These are phyloP conservation scores for Orbilia oligospora DNA, from an alignment of 2,329 filamentous ascomycete species.

Conservation along the genomic window DNA sequence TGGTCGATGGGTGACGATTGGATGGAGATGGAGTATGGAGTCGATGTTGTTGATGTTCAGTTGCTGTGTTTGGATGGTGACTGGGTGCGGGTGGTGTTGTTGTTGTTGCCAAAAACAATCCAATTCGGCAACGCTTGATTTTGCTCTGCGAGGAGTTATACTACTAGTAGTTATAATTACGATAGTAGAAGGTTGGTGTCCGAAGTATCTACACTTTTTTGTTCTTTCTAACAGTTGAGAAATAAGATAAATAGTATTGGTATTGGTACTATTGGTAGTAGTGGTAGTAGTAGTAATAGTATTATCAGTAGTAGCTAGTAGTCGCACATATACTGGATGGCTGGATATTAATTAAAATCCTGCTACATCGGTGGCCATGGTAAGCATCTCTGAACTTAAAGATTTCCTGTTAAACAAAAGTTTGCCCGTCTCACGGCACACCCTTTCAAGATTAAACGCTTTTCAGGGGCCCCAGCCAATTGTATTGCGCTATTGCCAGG, in stretches of 20 bases:
- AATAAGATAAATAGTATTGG: neutral
- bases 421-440: conserved; percentile 30
- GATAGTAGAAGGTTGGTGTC: neutral
- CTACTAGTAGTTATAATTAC: neutral
- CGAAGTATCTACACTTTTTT: neutral
- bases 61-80: conserved; percentile 30
- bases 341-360: conserved; percentile 26
- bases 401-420: neutral
- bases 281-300: neutral
- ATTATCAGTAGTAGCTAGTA: neutral
- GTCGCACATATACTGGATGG: conserved; percentile 19
- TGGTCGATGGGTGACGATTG: conserved; percentile 39
- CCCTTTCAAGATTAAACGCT: conserved; percentile 56
- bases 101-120: conserved; percentile 49
- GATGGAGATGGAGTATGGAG: conserved; percentile 33
- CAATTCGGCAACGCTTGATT: conserved; percentile 30
- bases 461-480: conserved; percentile 54
- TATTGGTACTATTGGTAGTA: neutral
- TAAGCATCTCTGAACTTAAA: neutral
- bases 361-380: neutral
- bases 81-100: conserved; percentile 1
- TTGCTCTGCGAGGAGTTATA: neutral
- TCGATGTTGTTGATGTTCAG: conserved; percentile 33
- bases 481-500: conserved; percentile 26
- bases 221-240: neutral